Evolutionary conservation across 73 alveolate genomes (phyloP).

Genomic region (Paraurostyla sp.): DNA sequence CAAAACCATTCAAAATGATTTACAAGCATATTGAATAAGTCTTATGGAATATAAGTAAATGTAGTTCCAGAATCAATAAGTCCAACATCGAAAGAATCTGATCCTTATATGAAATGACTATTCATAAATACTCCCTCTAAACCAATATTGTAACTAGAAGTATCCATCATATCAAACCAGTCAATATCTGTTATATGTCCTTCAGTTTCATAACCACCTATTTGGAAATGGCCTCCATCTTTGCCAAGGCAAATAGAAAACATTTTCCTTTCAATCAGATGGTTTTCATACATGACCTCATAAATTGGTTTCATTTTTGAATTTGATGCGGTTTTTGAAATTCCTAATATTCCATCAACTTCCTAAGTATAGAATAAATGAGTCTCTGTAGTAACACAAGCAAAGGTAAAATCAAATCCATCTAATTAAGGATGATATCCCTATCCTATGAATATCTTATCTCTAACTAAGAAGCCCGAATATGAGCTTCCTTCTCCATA

Average conservation of each 20-base stretch:
- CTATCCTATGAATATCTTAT: conserved; percentile 85
- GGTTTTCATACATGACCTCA: conserved; percentile 51
- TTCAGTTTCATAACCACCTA: conserved; percentile 84
- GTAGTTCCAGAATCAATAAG: conserved; percentile 60
- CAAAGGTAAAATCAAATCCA: conserved; percentile 80
- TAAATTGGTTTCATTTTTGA: conserved; percentile 79
- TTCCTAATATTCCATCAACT: conserved; percentile 98
- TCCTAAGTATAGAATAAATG: conserved; percentile 89
- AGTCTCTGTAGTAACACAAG: conserved; percentile 92
- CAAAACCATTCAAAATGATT: conserved; percentile 57
- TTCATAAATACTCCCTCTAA: conserved; percentile 38
- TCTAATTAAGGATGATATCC: conserved; percentile 67
- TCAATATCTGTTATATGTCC: conserved; percentile 17
- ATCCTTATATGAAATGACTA: conserved; percentile 40
- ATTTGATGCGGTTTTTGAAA: conserved; percentile 73
- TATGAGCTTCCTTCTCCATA: conserved; percentile 95
- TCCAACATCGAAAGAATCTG: neutral
- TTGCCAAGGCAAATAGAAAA: conserved; percentile 94
- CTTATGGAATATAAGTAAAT: conserved; percentile 30
- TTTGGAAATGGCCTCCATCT: conserved; percentile 87
- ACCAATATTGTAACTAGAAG: conserved; percentile 20
- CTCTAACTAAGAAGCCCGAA: conserved; percentile 84
- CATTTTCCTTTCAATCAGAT: conserved; percentile 69
- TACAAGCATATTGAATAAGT: neutral
- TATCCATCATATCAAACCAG: conserved; percentile 26